phyloP scores from a whole-genome alignment of 2,329 filamentous ascomycete species.

The Huntiella abstrusa region DNA sequence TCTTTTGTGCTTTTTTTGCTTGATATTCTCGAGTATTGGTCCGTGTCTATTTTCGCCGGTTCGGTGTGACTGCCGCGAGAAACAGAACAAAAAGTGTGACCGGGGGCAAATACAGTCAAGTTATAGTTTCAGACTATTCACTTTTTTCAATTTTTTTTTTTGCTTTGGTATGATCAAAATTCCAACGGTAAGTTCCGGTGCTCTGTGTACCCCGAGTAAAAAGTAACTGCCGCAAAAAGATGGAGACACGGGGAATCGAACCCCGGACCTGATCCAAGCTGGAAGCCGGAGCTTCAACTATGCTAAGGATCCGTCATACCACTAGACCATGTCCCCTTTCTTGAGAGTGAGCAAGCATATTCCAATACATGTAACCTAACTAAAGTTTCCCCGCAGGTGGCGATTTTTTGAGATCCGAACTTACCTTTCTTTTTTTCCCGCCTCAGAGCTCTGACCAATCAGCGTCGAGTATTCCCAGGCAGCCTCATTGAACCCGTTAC shows the following conservation, averaged over 20 bases:
- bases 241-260: slow-evolving; percentile 13
- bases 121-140: not conserved
- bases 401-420: too few relatives aligned
- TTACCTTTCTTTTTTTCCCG: too few relatives aligned
- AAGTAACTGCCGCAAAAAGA: not conserved
- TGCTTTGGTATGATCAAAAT: not conserved
- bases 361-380: not conserved
- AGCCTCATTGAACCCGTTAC: too few relatives aligned
- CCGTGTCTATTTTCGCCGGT: not conserved
- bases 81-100: too few relatives aligned
- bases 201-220: not conserved
- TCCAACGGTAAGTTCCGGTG: too few relatives aligned
- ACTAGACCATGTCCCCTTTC: slow-evolving; percentile 10
- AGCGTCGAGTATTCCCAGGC: too few relatives aligned
- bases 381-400: too few relatives aligned
- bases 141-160: not conserved
- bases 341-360: not conserved
- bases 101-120: too few relatives aligned
- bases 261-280: slow-evolving; percentile 11
- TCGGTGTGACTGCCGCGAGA: not conserved
- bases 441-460: too few relatives aligned
- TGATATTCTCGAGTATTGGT: not conserved
- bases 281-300: not conserved
- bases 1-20: not conserved
- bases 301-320: slow-evolving; percentile 12